Evolutionary conservation across 805 yeast species (phyloP), one percentile per base, ranked within the genome.

Genomic region (Candida alai): DNA sequence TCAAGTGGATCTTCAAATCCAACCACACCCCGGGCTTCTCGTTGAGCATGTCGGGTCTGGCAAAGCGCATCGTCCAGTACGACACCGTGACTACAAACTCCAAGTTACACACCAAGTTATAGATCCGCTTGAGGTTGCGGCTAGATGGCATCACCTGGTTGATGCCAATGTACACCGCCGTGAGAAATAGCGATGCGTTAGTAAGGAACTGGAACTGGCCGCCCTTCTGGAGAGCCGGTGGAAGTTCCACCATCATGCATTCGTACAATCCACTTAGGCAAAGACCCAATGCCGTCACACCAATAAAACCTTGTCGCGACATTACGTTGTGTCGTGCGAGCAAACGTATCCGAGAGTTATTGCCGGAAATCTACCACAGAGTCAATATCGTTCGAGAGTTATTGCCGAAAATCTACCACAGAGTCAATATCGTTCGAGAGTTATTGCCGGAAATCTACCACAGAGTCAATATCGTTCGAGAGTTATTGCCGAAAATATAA

Each of bases 181-280:
- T 37, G 7, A 34, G 22, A 5, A 41, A 17, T 26, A 52, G 37
- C 19, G 51, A 40, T 26, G 43, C 20, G 24, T 53, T 52, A 32
- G 60, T 55, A 19, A 55, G 32, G 37, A 52, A 55, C 35, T 54
- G 58, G 28, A 39, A 42, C 14, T 49, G 46, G 3, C 56, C 56
- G 1, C 51, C 56, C 18, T 41, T 44, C 14, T 19, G 37, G 26
- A 55, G 36, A 24, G 45, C 42, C 12, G 43, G 42, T 3, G 58
- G 54, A 13, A 52, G 35, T 9, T 43, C 41, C 12, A 49, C 25
- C 4, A 5, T 24, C 8, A 23, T 12, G 8, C 19, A 31, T 10
- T 31, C 35, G 19, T 31, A 26, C 8, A 31, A 21, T n/a, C 32
- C 35, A 5, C 20, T 23, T 7, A 26, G 13, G 32, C 31, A 23